These are phyloP conservation scores for Magnolia changhungtana DNA, from an alignment of 164 flowering plant species.

Conservation along the genomic window DNA sequence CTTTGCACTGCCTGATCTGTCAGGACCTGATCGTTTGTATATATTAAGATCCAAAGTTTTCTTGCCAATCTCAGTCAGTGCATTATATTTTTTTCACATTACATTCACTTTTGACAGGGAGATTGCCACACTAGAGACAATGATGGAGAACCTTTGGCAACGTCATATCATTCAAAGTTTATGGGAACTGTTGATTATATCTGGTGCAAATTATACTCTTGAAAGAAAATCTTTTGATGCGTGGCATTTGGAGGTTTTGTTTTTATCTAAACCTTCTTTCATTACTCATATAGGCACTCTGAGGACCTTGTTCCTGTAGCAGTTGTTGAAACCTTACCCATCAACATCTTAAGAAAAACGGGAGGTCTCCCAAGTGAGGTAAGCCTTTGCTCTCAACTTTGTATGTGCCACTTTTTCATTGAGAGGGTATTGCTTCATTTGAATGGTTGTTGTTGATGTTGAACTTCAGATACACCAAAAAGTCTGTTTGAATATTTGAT, in stretches of 20 bases:
- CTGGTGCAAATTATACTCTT: constrained; percentile 39
- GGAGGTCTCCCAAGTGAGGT: constrained; percentile 85
- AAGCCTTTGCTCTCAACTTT: constrained; percentile 5
- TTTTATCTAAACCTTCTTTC: constrained; percentile 10
- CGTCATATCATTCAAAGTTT: constrained; percentile 69
- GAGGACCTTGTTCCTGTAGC: constrained; percentile 61
- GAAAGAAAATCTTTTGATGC: neutral
- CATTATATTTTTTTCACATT: neutral
- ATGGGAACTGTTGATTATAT: constrained; percentile 89
- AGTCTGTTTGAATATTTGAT: too few relatives aligned
- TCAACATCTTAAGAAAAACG: constrained; percentile 34
- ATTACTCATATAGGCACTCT: constrained; percentile 54
- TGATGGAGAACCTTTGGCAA: constrained; percentile 74
- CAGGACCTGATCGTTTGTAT: neutral
- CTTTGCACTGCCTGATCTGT: too few relatives aligned
- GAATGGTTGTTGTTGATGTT: neutral
- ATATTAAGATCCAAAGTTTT: neutral
- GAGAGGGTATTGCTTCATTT: neutral
- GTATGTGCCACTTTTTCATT: neutral
- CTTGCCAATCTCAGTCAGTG: neutral
- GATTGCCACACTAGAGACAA: constrained; percentile 47
- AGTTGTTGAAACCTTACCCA: constrained; percentile 76
- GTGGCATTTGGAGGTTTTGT: constrained; percentile 4
- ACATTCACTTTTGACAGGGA: constrained; percentile 20
- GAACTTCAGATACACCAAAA: too few relatives aligned